A percentile compares a stretch with the other conserved stretches of the same genome.
Conservation (phyloP, 208 protist species). For the Acanthamoeba comandoni region DNA sequence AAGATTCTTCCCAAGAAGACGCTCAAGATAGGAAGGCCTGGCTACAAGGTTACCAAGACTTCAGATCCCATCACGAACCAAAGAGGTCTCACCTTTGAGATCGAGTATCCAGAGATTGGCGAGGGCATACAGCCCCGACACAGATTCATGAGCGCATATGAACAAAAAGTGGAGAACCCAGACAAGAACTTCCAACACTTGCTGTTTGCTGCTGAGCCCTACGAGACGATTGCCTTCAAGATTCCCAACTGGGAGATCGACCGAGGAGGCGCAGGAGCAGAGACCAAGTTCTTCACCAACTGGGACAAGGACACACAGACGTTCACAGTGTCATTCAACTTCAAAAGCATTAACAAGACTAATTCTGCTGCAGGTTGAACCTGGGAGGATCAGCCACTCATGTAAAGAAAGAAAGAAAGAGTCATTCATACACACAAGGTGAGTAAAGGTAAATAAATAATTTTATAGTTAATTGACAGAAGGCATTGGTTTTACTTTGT, state of each 20-base stretch:
- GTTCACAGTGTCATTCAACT: constrained; percentile 49
- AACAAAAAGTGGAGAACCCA: constrained; percentile 91
- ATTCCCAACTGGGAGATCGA: constrained; percentile 90
- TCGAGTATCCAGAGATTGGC: constrained; percentile 93
- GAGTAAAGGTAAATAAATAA: no score
- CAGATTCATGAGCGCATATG: constrained; percentile 93
- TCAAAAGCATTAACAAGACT: no score
- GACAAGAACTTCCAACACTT: constrained; percentile 89
- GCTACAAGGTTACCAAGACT: constrained; percentile 91
- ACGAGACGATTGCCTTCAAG: constrained; percentile 94
- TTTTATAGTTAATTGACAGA: no score
- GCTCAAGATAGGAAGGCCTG: constrained; percentile 78
- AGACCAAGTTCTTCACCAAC: constrained; percentile 86
- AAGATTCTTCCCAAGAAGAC: constrained; percentile 49
- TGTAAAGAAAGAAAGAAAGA: no score
- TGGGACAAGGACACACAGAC: constrained; percentile 83
- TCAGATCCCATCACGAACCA: constrained; percentile 88
- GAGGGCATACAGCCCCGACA: constrained; percentile 90
- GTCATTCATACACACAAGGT: no score
- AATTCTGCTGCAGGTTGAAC: no score
- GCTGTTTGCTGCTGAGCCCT: constrained; percentile 94
- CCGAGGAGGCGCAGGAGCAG: constrained; percentile 73
- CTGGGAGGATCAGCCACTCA: no score
- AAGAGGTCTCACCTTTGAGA: constrained; percentile 88
- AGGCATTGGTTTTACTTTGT: no score